phyloP scores from a whole-genome alignment of 441 rosid species.

The Adansonia gregorii region DNA sequence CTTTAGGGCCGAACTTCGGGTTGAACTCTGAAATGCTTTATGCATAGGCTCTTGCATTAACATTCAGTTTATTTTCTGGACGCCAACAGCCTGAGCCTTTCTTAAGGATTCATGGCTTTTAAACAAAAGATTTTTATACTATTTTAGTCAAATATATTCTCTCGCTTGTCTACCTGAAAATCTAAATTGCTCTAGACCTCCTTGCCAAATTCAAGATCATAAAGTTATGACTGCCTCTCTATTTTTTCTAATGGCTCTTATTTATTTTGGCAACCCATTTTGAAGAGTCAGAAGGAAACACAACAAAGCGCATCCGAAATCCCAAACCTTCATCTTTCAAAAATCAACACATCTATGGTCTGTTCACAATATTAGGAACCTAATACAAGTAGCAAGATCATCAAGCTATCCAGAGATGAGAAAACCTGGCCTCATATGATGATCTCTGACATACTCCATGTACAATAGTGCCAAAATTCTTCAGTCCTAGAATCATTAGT shows the following conservation, averaged over 20 bases:
- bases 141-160: not conserved
- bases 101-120: conserved; percentile 12
- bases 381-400: not conserved
- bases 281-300: not conserved
- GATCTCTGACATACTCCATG: not conserved
- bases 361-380: not conserved
- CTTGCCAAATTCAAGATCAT: not conserved
- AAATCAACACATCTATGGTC: not conserved
- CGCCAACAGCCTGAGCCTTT: not conserved
- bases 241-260: not conserved
- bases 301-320: not conserved
- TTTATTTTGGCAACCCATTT: not conserved
- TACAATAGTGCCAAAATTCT: not conserved
- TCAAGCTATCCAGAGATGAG: not conserved
- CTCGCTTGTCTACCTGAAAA: not conserved
- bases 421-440: not conserved
- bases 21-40: not conserved
- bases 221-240: not conserved
- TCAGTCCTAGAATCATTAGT: not conserved
- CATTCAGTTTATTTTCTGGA: not conserved
- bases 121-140: not conserved
- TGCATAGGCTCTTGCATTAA: not conserved
- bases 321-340: not conserved
- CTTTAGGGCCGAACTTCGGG: not conserved
- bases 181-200: not conserved